phyloP scores from a whole-genome alignment of 2,329 filamentous ascomycete species.

The Zymoseptoria crescenta region DNA sequence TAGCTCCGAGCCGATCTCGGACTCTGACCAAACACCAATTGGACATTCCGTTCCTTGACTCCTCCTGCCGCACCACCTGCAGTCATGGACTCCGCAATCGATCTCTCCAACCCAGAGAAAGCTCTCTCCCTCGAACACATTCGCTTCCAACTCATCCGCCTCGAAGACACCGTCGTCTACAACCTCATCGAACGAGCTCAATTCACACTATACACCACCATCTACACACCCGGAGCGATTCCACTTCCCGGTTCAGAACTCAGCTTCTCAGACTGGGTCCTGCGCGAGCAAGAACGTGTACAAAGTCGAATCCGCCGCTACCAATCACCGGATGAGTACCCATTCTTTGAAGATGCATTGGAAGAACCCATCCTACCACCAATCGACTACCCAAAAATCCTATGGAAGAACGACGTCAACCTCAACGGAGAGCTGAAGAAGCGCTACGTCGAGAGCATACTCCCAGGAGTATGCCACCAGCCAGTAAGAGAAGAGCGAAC shows the following conservation, averaged over 20 bases:
- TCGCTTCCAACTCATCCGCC: conserved; percentile 68
- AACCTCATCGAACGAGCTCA: conserved; percentile 97
- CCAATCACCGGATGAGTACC: conserved; percentile 92
- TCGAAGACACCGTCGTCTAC: conserved; percentile 97
- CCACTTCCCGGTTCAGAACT: conserved; percentile 64
- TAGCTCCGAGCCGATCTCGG: background rate
- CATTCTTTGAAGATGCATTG: conserved; percentile 82
- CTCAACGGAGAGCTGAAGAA: conserved; percentile 81
- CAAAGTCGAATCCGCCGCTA: conserved; percentile 92
- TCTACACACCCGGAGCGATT: conserved; percentile 77
- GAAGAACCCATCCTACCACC: conserved; percentile 77
- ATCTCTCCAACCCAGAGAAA: conserved; percentile 74
- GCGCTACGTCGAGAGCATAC: conserved; percentile 73
- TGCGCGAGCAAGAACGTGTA: conserved; percentile 79
- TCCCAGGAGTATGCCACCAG: conserved; percentile 74
- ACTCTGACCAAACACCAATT: background rate
- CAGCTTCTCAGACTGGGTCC: conserved; percentile 90
- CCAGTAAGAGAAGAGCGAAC: conserved; percentile 65
- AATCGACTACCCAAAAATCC: conserved; percentile 77
- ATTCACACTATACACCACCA: conserved; percentile 82
- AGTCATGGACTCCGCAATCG: conserved; percentile 81
- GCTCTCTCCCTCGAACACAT: conserved; percentile 87
- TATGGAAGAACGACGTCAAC: conserved; percentile 83
- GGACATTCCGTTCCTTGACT: conserved; percentile 2
- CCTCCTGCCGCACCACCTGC: background rate